A percentile compares a stretch with the other conserved stretches of the same genome.
Evolutionary conservation across 2,329 filamentous ascomycete genomes (phyloP).

Genomic region (Aspergillus fischeri): DNA sequence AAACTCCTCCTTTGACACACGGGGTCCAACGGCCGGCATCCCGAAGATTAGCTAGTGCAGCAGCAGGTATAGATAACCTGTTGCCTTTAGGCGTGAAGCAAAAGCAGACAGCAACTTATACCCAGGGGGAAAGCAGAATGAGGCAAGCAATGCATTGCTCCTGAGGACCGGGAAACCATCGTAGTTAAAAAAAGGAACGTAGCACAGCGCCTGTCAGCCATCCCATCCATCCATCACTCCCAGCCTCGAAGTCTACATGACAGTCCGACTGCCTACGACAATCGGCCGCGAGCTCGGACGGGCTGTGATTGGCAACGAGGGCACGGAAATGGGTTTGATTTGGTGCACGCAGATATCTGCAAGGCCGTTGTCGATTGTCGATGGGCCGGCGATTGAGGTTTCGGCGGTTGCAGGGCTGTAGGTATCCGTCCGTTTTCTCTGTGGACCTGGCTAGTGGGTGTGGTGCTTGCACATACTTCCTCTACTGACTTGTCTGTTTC

Average conservation of each 20-base stretch:
- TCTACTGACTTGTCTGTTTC: too few species aligned
- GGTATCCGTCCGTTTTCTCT: neutral
- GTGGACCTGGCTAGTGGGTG: neutral
- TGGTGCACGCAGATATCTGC: neutral
- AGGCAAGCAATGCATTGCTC: neutral
- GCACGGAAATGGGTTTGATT: neutral
- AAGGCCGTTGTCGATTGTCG: neutral
- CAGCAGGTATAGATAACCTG: neutral
- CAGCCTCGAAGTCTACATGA: neutral
- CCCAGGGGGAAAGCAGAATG: neutral
- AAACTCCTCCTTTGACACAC: conserved; percentile 45
- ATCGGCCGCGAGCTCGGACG: neutral
- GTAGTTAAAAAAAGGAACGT: neutral
- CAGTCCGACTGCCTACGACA: neutral
- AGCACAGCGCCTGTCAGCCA: neutral
- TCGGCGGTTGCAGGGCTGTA: neutral
- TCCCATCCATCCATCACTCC: neutral
- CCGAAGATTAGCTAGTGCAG: neutral
- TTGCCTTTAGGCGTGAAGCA: neutral
- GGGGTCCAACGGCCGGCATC: conserved; percentile 38
- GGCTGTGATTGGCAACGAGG: neutral
- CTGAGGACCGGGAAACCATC: neutral
- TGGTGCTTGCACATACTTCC: too few species aligned
- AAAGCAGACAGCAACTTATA: neutral
- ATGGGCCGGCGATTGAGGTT: neutral